Base-by-base conservation (phyloP, 129 eudicot species). In the Chrysanthemum seticuspe region DNA sequence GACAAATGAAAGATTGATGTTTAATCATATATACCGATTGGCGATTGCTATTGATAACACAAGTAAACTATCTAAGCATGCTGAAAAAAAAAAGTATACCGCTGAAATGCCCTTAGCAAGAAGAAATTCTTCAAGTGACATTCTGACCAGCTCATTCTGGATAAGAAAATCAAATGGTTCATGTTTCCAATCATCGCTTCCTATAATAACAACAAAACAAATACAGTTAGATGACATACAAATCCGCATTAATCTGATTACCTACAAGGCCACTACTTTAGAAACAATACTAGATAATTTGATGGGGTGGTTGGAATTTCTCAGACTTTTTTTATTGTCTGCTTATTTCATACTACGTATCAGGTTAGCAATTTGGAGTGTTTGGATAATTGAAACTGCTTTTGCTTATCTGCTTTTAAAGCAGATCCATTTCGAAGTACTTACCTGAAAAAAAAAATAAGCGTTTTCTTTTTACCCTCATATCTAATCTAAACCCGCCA, bases 151-250 rank as follows among this genome's bases (percentile, higher is more conserved):
- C 85, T 87, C 96, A 6, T 86, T 89, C 50, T 83, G 86, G 58
- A 93, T 87, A 34, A 90, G 85, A 10, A 93, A 93, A 83, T 93
- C 98, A 64, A 93, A 93, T 1, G 93, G 91, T 80, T 93, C 96
- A 52, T 78, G 70, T 44, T 72, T 71, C 97, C 98, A 87, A 11
- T 90, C 96, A 71, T 77, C 89, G 66, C 80, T 78, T 54, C 69
- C 98, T 92, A 76, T 3, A 25, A n/a, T 79, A 18, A 13, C 31
- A 14, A 58, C 11, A 19, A 16, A 47, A 36, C 44, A 36, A 36
- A 36, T 36, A 16, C 14, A 16, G 55, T 27, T 25, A 68, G 21
- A 18, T 10, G 9, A 36, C 45, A 36, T 36, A 36, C 45, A 5
- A 36, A 36, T 36, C 45, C 45, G 45, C 10, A 36, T 36, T 36